Evolutionary conservation across 306 rosid genomes (phyloP), one percentile per base, ranked within the genome.

Genomic region (Begonia fuchsioides): DNA sequence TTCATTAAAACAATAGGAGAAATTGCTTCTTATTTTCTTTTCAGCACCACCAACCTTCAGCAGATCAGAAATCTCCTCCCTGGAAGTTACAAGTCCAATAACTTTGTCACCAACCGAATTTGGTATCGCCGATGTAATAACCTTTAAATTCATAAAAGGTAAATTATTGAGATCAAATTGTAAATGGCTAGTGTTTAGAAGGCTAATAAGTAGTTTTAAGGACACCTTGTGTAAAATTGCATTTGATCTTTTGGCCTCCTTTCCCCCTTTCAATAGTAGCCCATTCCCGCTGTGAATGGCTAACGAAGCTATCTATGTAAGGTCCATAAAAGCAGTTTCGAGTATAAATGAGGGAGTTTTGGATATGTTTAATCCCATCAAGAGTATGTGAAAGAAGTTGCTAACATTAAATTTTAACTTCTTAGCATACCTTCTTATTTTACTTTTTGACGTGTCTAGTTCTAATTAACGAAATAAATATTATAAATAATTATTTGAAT

Each of bases 201-300:
- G 35, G 35, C 7, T 26, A 5, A 26, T 8, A 5, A 26, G 35
- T 26, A 26, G 35, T 26, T 26, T 26, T 26, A 26, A 26, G 35
- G 35, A 26, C 59, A 90, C 97, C 97, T 84, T 79, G 72, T 90
- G 93, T 62, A 90, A 68, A 63, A 64, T 58, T 0, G 74, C 72
- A 68, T 84, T 90, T 49, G 97, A 83, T 50, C 87, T 65, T 47
- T 70, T 66, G 56, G 95, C 95, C 71, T 81, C 94, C 71, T 86
- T 79, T 60, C 93, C 97, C 19, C 97, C 97, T 73, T 90, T 84
- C 47, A 90, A 95, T 53, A 90, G 78, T 60, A 90, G 66, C 60
- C 93, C 97, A 54, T 90, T 90, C 41, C 97, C 90, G 63, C 93
- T 88, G 63, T 83, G 73, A 68, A 84, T 81, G 43, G 97, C 95